Base-by-base conservation (phyloP, 2,329 filamentous ascomycete species). In the Colletotrichum lupini region DNA sequence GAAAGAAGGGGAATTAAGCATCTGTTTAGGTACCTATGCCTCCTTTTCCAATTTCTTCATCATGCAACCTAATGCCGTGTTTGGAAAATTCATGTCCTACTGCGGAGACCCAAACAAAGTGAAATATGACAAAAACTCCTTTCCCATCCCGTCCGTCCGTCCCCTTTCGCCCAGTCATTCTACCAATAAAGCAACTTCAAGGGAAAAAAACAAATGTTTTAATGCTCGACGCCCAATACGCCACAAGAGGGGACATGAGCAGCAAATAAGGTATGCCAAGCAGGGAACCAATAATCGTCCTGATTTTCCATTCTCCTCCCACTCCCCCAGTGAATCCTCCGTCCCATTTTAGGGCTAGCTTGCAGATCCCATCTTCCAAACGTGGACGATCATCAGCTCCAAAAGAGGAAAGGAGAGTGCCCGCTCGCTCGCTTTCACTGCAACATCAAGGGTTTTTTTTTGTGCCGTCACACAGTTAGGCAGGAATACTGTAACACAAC, bases 361-460 rank as follows among this genome's bases (percentile, higher is more conserved):
- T 35, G 62, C 49, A 22, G 52, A 59, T 46, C n/a, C 32, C 55
- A 22, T 68, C 35, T 37, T 28, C 26, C 61, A 68, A 42, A 61
- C 14, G 35, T 35, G 46, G 26, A 26, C 68, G 56, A 42, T 68
- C 26, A 57, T n/a, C 52, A 37, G 14, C 53, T 46, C 64, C 37
- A 16, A 52, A 55, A 37, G 22, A 62, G 32, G 55, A 56, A 60
- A 49, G 32, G 46, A 49, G 46, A 5, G 24, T 14, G 46, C 53
- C 9, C 55, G 19, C 60, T 63, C 68, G 63, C 65, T 56, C 63
- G 56, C 68, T 71, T 37, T 35, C 68, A 64, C 35, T 68, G 65
- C 64, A 68, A 61, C 55, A 37, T 24, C 55, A 65, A 61, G 60
- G 55, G 49, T 66, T 49, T 42, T 57, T 37, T 28, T 57, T 60